Evolutionary conservation across 148 eudicot genomes (phyloP).

Genomic region (Rhododendron williamsianum): DNA sequence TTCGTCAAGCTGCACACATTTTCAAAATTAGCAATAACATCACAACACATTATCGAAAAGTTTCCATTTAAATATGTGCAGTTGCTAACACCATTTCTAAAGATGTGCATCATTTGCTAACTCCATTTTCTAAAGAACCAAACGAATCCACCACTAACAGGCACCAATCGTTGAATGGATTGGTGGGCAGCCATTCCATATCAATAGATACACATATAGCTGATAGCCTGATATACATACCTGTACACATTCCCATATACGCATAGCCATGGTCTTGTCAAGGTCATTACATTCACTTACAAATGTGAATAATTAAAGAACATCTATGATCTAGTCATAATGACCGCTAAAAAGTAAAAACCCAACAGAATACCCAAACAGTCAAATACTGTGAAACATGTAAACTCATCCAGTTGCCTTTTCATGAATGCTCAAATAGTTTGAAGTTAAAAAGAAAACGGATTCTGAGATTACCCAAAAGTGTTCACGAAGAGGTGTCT

Average conservation of each 20-base stretch:
- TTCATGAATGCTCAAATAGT: not conserved
- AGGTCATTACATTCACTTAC: not conserved
- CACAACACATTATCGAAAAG: not conserved
- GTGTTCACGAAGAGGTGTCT: not conserved
- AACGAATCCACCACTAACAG: not conserved
- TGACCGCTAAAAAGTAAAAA: not conserved
- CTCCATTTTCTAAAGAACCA: not conserved
- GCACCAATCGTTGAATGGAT: not conserved
- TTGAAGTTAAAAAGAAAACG: not conserved
- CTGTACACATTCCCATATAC: not conserved
- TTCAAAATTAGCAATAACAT: constrained; percentile 16
- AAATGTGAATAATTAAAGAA: not conserved
- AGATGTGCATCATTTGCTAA: not conserved
- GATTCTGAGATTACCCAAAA: not conserved
- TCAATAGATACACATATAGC: not conserved
- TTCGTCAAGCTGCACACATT: constrained; percentile 57
- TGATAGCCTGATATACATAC: not conserved
- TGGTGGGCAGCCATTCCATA: not conserved
- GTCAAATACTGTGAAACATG: not conserved
- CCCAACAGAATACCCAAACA: not conserved
- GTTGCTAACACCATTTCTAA: not conserved
- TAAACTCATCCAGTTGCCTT: constrained; percentile 1
- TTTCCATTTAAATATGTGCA: not conserved
- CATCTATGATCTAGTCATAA: too few species aligned
- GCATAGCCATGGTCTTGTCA: not conserved